These are phyloP conservation scores for Candida maltosa DNA, from an alignment of 805 yeast genomes.

Conservation along the genomic window DNA sequence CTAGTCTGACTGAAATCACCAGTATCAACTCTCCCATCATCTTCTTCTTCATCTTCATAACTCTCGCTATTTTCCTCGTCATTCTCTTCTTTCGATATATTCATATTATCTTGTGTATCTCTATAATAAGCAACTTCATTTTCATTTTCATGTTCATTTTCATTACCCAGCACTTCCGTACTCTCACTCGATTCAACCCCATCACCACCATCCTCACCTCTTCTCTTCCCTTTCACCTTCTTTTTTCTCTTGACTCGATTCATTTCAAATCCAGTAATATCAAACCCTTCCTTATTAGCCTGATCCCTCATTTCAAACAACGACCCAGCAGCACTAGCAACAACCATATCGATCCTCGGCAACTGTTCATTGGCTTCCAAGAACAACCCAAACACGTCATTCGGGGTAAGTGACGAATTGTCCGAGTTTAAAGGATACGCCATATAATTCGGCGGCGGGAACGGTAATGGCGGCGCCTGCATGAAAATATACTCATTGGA, in stretches of 20 bases:
- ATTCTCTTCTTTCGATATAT: constrained; percentile 3
- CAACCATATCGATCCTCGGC: constrained; percentile 42
- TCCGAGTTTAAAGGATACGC: constrained; percentile 41
- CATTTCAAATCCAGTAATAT: constrained; percentile 15
- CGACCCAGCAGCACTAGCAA: constrained; percentile 46
- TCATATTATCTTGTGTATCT: too few species aligned
- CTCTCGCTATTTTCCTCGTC: constrained; percentile 2
- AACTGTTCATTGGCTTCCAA: constrained; percentile 32
- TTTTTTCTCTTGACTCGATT: constrained; percentile 3
- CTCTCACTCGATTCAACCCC: too few species aligned
- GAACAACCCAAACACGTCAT: constrained; percentile 32
- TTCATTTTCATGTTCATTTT: neutral
- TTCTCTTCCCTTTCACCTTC: constrained; percentile 1
- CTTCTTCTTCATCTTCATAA: constrained; percentile 8
- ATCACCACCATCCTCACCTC: neutral
- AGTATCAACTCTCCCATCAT: neutral
- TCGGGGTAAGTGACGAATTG: constrained; percentile 30
- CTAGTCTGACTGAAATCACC: neutral
- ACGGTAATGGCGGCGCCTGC: constrained; percentile 39
- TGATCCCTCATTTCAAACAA: constrained; percentile 32
- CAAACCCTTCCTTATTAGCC: constrained; percentile 32
- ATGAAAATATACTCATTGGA: constrained; percentile 3
- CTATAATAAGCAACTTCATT: too few species aligned
- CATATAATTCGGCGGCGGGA: constrained; percentile 44
- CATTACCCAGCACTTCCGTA: neutral